Conservation (phyloP, 1,139 yeast genomes). For the Suhomyces coccinellae region DNA sequence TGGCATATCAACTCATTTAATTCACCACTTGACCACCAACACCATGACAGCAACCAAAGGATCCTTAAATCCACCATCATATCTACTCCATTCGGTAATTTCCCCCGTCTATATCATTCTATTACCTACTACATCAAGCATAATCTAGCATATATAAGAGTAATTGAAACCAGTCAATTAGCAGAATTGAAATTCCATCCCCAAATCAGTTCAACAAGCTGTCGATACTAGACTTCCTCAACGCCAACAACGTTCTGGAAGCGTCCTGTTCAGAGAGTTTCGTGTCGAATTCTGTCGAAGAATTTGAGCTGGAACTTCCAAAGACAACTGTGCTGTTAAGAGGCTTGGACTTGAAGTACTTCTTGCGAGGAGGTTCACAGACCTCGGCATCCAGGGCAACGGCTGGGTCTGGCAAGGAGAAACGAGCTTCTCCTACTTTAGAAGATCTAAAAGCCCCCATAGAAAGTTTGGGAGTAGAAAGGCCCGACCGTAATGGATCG, state of each 20-base stretch:
- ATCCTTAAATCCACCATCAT: too few species aligned
- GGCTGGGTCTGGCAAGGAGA: constrained; percentile 46
- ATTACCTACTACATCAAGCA: background rate
- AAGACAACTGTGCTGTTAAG: constrained; percentile 19
- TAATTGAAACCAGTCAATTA: constrained; percentile 6
- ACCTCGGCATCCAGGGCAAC: constrained; percentile 17
- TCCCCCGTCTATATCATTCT: background rate
- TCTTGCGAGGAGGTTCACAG: constrained; percentile 28
- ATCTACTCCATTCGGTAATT: too few species aligned
- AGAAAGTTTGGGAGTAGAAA: constrained; percentile 7
- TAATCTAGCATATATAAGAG: constrained; percentile 2
- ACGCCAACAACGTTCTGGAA: constrained; percentile 42
- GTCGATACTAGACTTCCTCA: constrained; percentile 47
- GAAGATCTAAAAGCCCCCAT: constrained; percentile 5
- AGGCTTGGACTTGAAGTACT: constrained; percentile 30
- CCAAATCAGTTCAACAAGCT: constrained; percentile 35
- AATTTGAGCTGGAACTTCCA: constrained; percentile 9
- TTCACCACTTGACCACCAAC: too few species aligned
- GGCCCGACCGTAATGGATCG: constrained; percentile 12
- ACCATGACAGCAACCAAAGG: too few species aligned
- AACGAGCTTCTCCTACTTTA: constrained; percentile 15
- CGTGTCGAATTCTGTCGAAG: constrained; percentile 15
- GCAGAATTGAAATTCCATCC: constrained; percentile 5
- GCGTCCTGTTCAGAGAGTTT: constrained; percentile 36
- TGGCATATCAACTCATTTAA: too few species aligned